A percentile compares a stretch with the other conserved stretches of the same genome.
Conservation (phyloP, 306 rosid species). For the Aeschynomene evenia region DNA sequence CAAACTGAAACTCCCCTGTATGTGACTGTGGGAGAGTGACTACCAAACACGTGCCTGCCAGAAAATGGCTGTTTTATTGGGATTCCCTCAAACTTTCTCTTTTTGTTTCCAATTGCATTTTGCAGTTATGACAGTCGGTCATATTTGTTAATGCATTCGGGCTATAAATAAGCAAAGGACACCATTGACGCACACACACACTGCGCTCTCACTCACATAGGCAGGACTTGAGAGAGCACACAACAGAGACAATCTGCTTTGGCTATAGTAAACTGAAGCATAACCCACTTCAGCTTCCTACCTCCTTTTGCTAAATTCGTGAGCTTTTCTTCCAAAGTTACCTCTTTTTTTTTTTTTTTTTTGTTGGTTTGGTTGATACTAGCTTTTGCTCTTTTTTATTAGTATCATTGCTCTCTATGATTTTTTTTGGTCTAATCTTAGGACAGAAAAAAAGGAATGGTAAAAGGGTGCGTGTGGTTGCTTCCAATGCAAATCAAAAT, state of each 20-base stretch:
- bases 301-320: conserved; percentile 38
- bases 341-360: neutral
- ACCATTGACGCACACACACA: neutral
- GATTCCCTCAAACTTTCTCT: too few species aligned
- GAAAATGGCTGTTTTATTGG: too few species aligned
- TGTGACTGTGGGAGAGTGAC: too few species aligned
- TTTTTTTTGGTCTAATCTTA: neutral
- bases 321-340: conserved; percentile 30
- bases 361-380: neutral
- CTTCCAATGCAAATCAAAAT: conserved; percentile 15
- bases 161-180: conserved; percentile 2
- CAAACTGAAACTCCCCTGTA: too few species aligned
- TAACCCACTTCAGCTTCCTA: neutral
- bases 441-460: neutral
- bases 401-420: neutral
- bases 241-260: conserved; percentile 12
- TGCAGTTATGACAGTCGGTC: too few species aligned
- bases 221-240: too few species aligned
- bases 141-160: too few species aligned
- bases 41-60: too few species aligned
- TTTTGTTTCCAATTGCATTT: too few species aligned
- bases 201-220: neutral
- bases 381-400: neutral
- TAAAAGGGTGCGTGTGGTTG: conserved; percentile 17
- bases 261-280: neutral